Conservation (phyloP, 163 green algal species). For the Chlorella variabilis region DNA sequence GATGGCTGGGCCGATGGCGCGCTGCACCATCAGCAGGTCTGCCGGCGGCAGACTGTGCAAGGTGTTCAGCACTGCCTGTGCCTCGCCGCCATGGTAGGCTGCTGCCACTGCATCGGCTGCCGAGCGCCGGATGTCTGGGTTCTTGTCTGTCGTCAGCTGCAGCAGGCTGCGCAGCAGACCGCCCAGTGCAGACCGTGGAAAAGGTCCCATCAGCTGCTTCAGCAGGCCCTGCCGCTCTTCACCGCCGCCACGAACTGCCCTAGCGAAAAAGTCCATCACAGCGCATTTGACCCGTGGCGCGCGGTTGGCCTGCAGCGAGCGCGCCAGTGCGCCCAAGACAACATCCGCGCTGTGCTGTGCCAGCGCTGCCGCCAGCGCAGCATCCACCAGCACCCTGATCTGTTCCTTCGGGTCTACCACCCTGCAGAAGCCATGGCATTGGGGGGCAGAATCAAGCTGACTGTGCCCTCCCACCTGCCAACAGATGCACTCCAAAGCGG, state of each 20-base stretch:
- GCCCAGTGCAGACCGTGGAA: neutral
- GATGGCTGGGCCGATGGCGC: slow-evolving; percentile 17
- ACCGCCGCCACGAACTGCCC: neutral
- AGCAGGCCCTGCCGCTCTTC: slow-evolving; percentile 8
- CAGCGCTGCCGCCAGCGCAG: slow-evolving; percentile 19
- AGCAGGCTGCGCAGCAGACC: slow-evolving; percentile 35
- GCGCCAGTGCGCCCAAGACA: slow-evolving; percentile 35
- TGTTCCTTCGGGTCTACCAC: slow-evolving; percentile 61
- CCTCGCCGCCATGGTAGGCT: slow-evolving; percentile 1
- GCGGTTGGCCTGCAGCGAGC: slow-evolving; percentile 23
- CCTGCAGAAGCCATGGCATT: slow-evolving; percentile 21
- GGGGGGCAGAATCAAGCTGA: too few species aligned
- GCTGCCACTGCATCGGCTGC: slow-evolving; percentile 18
- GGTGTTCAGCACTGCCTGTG: neutral
- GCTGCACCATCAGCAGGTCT: slow-evolving; percentile 35
- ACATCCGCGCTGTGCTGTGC: slow-evolving; percentile 29
- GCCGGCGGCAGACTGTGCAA: slow-evolving; percentile 35
- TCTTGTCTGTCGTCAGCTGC: slow-evolving; percentile 62
- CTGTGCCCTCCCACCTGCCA: too few species aligned
- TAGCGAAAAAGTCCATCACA: slow-evolving; percentile 43
- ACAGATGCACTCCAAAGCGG: too few species aligned
- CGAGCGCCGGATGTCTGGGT: slow-evolving; percentile 58
- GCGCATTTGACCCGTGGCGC: slow-evolving; percentile 36
- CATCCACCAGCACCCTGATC: slow-evolving; percentile 37
- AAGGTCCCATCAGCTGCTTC: neutral